Base-by-base conservation (phyloP, 805 yeast genomes). In the Saturnispora gosingensis region DNA sequence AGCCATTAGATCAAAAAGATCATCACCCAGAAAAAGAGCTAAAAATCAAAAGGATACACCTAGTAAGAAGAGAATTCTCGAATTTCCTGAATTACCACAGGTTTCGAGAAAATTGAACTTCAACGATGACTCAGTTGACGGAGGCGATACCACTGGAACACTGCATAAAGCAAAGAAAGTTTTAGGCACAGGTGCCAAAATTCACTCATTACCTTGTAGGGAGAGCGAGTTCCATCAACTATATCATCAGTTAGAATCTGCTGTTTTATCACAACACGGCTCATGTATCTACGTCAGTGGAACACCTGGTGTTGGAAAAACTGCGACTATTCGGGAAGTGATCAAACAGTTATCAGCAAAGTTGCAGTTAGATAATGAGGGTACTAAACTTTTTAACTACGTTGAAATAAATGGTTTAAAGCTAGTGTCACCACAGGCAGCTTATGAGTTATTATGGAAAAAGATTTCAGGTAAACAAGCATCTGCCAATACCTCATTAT, bases 221-320 rank as follows among this genome's bases (percentile, higher is more conserved):
- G 97, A 88, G 56, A 76, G 77, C 20, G 95, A 93, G 64, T 89
- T 84, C 62, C 77, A 82, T 9, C 77, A 81, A 51, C 70, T 93
- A 4, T 87, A 82, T 64, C 62, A 78, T 43, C 79, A 81, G 42
- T 64, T 93, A 4, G 89, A 88, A 58, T 74, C 80, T 44, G 85
- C 96, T 0, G 78, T 91, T 34, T 74, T 74, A 45, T 76, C 83
- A 15, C 77, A 78, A 42, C 76, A 84, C 1, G 97, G 98, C 0
- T 77, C 90, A 7, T 88, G 96, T 57, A 67, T 93, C 5, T 93
- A 90, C 63, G 81, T 93, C 10, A 88, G 96, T 66, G 99, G 99
- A 3, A 88, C 97, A 0, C 99, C 99, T 0, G 99, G 99, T 8
- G 91, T 95, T 2, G 99, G 99, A 11, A 93, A 93, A 63, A 91